Evolutionary conservation across 2,329 filamentous ascomycete species (phyloP).

Genomic region (Colletotrichum graminicola): DNA sequence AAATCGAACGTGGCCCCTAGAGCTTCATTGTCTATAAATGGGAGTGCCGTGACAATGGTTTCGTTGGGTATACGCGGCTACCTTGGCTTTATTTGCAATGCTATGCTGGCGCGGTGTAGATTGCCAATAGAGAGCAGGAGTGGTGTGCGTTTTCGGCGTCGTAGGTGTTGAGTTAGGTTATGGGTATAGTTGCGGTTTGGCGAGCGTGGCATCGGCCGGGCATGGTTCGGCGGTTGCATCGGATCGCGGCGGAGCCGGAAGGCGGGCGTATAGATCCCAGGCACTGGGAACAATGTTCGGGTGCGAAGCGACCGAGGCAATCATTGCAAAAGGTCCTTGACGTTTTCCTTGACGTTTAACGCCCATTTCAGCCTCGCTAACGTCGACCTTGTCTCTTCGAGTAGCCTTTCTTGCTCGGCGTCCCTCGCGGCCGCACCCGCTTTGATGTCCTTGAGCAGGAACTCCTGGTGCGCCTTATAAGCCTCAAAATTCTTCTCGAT

Average conservation of each 20-base stretch:
- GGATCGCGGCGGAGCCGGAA: not conserved
- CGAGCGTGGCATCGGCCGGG: not conserved
- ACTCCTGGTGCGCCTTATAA: constrained; percentile 75
- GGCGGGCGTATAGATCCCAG: not conserved
- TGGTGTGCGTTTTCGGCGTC: not conserved
- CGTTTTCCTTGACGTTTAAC: constrained; percentile 73
- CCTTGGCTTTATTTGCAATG: not conserved
- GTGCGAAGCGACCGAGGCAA: not conserved
- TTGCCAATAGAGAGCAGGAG: constrained; percentile 10
- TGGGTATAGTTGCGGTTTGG: not conserved
- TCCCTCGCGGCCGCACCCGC: constrained; percentile 68
- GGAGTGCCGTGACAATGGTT: not conserved
- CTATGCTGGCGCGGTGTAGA: not conserved
- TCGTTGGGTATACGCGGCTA: not conserved
- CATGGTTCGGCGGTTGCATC: not conserved
- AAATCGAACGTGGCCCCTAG: not conserved
- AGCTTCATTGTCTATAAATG: not conserved
- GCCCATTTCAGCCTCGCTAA: constrained; percentile 80
- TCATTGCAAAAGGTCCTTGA: constrained; percentile 65
- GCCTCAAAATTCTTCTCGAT: constrained; percentile 71
- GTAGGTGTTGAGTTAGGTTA: not conserved
- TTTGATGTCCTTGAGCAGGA: constrained; percentile 71
- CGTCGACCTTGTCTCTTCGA: constrained; percentile 71
- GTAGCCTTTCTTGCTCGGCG: constrained; percentile 68
- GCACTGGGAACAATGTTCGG: too few relatives aligned